Conservation (phyloP, 306 rosid species). For the Senna tora region DNA sequence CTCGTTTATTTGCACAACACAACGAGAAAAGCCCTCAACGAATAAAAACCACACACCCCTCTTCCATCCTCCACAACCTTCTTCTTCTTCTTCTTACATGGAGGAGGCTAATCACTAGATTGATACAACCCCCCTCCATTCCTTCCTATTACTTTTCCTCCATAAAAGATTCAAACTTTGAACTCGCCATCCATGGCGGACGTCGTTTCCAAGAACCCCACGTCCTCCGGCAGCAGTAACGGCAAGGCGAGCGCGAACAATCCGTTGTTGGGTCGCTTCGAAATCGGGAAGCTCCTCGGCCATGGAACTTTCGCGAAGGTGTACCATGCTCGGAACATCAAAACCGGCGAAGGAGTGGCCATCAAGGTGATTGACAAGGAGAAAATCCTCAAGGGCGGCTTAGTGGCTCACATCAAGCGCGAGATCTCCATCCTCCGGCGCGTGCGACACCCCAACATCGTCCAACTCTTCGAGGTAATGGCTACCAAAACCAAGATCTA, state of each 20-base stretch:
- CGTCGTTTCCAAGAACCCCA: conserved; percentile 18
- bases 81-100: too few relatives aligned
- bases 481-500: conserved; percentile 92
- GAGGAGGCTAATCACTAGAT: conserved; percentile 29
- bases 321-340: conserved; percentile 74
- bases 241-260: conserved; percentile 43
- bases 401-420: conserved; percentile 88
- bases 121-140: conserved; percentile 14
- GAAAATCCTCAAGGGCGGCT: conserved; percentile 77
- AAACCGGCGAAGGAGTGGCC: conserved; percentile 70
- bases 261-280: conserved; percentile 72
- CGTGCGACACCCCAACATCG: conserved; percentile 92
- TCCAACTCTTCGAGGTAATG: conserved; percentile 92
- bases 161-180: background rate
- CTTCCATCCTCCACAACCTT: background rate
- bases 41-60: conserved; percentile 37
- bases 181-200: conserved; percentile 52
- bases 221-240: background rate
- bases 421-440: conserved; percentile 99
- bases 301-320: conserved; percentile 97
- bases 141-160: background rate
- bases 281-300: conserved; percentile 83
- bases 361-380: conserved; percentile 95
- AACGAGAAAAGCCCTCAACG: conserved; percentile 1
- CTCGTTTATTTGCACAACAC: background rate